Conservation (phyloP, 2,329 filamentous ascomycete species). For the Sphaerulina vaccinii region DNA sequence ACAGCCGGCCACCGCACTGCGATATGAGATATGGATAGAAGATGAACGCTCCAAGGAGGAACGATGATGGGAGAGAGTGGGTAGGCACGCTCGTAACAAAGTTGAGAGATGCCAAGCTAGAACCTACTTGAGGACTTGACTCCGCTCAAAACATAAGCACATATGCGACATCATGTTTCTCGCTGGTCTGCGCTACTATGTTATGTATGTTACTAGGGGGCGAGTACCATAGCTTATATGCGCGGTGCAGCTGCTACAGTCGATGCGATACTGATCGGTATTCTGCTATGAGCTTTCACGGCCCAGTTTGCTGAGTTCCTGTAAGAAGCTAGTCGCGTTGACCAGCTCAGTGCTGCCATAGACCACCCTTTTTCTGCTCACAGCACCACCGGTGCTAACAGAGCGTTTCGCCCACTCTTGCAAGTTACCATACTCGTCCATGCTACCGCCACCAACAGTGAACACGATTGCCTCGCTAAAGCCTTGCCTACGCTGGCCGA, state of each 20-base stretch:
- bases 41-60: constrained; percentile 10
- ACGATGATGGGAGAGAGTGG: constrained; percentile 6
- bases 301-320: constrained; percentile 58
- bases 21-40: constrained; percentile 6
- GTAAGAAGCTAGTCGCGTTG: constrained; percentile 62
- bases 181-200: too few species aligned
- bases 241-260: too few species aligned
- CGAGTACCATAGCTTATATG: too few species aligned
- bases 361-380: constrained; percentile 75
- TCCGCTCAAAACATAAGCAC: background rate
- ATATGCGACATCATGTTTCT: too few species aligned
- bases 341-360: constrained; percentile 86
- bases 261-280: too few species aligned
- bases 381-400: constrained; percentile 51
- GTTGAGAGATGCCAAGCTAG: constrained; percentile 11
- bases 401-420: constrained; percentile 92
- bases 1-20: constrained; percentile 4
- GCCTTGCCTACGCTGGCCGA: constrained; percentile 34
- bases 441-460: constrained; percentile 77
- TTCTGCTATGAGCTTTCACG: constrained; percentile 53
- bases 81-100: background rate
- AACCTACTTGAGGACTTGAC: too few species aligned
- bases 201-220: constrained; percentile 9
- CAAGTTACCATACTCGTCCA: constrained; percentile 98
- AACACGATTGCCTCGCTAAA: constrained; percentile 45